Base-by-base conservation (phyloP, 495 filamentous ascomycete species). In the Pyronema domesticum region DNA sequence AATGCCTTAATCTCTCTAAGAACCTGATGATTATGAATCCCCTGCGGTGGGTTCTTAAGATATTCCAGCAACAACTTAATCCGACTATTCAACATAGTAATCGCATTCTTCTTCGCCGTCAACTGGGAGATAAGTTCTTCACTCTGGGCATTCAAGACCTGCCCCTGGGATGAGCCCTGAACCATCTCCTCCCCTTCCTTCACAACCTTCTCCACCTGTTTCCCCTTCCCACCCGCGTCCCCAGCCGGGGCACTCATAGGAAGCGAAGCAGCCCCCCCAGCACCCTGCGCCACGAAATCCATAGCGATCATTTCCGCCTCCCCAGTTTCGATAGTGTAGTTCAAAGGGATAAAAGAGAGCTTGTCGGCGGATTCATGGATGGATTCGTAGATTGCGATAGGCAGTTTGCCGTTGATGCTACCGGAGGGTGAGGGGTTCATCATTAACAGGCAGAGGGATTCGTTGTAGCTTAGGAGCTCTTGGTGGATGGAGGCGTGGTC, bases 251-350 rank as follows among this genome's bases (percentile, higher is more conserved):
- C 73, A 71, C 44, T 1, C 13, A 14, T 15, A 8, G 48, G 48
- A 51, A 51, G 71, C 8, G 78, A 77, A 11, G 80, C 76, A 13
- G 89, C 91, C 60, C 85, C 88, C 0, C 80, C 83, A 11, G 57
- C 66, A 23, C 81, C 85, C 46, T 81, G 77, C 0, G 89, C 89
- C 33, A 98, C 83, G 55, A 85, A 89, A 60, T 96, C 85, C 60
- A 98, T 81, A 39, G 80, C 80, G 60, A 99, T 95, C 88, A 96
- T 95, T 71, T 99, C 93, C 7, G 91, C 84, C 67, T 96, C 87
- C 13, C 84, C 85, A 0, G 87, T 95, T 67, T 99, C 91, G 14
- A 95, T 79, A 0, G 80, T 78, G 66, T 89, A 95, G 14, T 82
- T 80, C 34, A 95, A 67, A 64, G 89, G 85, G 19, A 83, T 76